Conservation (phyloP, 352 stramenopile species). For the Phytopythium ostracodes region DNA sequence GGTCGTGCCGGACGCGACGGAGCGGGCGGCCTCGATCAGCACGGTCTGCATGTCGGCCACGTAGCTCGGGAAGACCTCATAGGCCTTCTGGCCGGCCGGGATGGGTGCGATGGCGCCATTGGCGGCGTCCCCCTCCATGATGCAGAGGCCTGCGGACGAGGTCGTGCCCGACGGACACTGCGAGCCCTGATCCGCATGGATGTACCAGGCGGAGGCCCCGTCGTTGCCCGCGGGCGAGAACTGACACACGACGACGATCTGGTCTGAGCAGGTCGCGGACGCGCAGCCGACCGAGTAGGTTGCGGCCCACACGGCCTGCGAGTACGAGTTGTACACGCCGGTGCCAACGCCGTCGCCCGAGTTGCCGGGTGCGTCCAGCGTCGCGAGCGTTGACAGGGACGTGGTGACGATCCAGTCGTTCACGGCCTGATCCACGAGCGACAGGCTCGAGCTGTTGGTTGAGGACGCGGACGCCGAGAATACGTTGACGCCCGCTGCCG, state of each 20-base stretch:
- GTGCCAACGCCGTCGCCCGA: conserved; percentile 42
- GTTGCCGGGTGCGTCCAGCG: conserved; percentile 34
- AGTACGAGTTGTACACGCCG: conserved; percentile 71
- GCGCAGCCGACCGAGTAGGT: conserved; percentile 66
- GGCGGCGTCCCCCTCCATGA: conserved; percentile 39
- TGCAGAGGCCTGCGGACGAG: conserved; percentile 39
- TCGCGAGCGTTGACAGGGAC: conserved; percentile 40
- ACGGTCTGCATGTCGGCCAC: conserved; percentile 47
- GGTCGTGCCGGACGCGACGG: conserved; percentile 15
- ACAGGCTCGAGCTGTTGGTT: conserved; percentile 13
- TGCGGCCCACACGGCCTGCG: conserved; percentile 62
- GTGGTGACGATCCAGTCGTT: conserved; percentile 56
- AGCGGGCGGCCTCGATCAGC: conserved; percentile 32
- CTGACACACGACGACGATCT: conserved; percentile 52
- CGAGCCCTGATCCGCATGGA: conserved; percentile 39
- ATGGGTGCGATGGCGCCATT: conserved; percentile 55
- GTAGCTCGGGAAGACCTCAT: conserved; percentile 56
- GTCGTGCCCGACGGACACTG: conserved; percentile 47
- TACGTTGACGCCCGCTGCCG: conserved; percentile 38
- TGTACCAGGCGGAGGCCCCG: conserved; percentile 51
- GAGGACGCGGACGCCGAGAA: conserved; percentile 37
- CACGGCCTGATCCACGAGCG: conserved; percentile 49
- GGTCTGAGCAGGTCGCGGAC: conserved; percentile 31
- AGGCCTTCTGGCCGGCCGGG: conserved; percentile 44
- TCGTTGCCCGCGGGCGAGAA: conserved; percentile 58